These are phyloP conservation scores for Corrigiola litoralis DNA, from an alignment of 179 eudicot species.

Conservation along the genomic window DNA sequence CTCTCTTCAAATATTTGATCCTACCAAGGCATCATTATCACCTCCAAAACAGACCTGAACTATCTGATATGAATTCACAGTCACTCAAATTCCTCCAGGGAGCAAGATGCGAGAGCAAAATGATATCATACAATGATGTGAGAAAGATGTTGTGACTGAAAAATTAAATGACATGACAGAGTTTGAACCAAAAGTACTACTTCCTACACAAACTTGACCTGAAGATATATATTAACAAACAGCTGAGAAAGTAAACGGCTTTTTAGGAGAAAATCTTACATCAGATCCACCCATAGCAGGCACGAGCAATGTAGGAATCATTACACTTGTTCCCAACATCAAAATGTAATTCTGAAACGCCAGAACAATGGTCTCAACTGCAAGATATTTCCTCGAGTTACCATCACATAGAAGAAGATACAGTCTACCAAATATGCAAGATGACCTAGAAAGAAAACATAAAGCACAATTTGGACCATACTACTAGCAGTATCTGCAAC, in stretches of 20 bases:
- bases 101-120: too few species aligned
- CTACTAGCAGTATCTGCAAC: neutral
- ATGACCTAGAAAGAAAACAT: neutral
- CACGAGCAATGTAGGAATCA: constrained; percentile 85
- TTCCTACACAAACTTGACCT: neutral
- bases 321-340: constrained; percentile 91
- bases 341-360: constrained; percentile 96
- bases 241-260: neutral
- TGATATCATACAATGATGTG: too few species aligned
- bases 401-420: constrained; percentile 6
- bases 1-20: neutral
- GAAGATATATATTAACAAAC: neutral
- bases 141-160: too few species aligned
- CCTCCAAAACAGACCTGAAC: too few species aligned
- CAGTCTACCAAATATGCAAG: constrained; percentile 2
- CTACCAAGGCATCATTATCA: too few species aligned
- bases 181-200: neutral
- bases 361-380: constrained; percentile 93
- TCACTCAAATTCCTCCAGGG: too few species aligned
- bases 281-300: constrained; percentile 92
- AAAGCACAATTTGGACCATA: neutral
- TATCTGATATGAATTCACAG: too few species aligned
- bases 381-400: constrained; percentile 28
- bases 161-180: too few species aligned
- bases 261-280: constrained; percentile 44